These are phyloP conservation scores for Xylaria sp. DNA, from an alignment of 2,329 filamentous ascomycete genomes.

Conservation along the genomic window DNA sequence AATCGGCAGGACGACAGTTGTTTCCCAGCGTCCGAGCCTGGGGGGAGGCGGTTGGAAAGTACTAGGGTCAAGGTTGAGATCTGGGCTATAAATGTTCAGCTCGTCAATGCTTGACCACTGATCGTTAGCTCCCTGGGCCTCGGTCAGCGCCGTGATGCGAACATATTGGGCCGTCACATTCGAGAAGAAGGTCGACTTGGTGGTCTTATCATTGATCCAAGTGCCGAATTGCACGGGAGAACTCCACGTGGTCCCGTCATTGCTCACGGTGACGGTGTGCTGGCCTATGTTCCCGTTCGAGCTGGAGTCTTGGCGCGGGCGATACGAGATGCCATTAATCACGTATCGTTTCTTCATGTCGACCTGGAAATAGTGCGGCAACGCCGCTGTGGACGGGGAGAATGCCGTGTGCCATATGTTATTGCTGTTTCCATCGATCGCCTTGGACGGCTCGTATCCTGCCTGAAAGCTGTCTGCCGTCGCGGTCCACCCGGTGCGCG, in stretches of 20 bases:
- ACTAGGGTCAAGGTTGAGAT: slow-evolving; percentile 16
- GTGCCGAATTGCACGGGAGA: slow-evolving; percentile 29
- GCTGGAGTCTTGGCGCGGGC: slow-evolving; percentile 28
- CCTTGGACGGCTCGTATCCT: slow-evolving; percentile 29
- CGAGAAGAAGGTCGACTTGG: slow-evolving; percentile 34
- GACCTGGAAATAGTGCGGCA: slow-evolving; percentile 32
- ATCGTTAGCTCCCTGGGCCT: slow-evolving; percentile 26
- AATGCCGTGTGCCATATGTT: slow-evolving; percentile 31
- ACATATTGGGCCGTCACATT: slow-evolving; percentile 29
- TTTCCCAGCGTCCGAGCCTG: slow-evolving; percentile 31
- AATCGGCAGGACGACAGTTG: slow-evolving; percentile 35
- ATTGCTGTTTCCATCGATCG: slow-evolving; percentile 28
- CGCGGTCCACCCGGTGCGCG: slow-evolving; percentile 27
- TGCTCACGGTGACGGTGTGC: slow-evolving; percentile 29
- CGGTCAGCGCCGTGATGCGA: slow-evolving; percentile 29
- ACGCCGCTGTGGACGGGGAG: slow-evolving; percentile 14
- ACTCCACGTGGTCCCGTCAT: slow-evolving; percentile 27
- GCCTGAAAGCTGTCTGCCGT: slow-evolving; percentile 28
- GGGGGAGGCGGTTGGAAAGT: slow-evolving; percentile 20
- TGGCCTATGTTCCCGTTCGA: slow-evolving; percentile 29
- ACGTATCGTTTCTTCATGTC: slow-evolving; percentile 27
- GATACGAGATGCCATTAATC: slow-evolving; percentile 30
- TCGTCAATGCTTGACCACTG: slow-evolving; percentile 33
- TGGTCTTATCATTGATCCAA: slow-evolving; percentile 27
- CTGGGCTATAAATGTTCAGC: slow-evolving; percentile 29